These are phyloP conservation scores for Solanum ossicruentum DNA, from an alignment of 257 asterid species.

Conservation along the genomic window DNA sequence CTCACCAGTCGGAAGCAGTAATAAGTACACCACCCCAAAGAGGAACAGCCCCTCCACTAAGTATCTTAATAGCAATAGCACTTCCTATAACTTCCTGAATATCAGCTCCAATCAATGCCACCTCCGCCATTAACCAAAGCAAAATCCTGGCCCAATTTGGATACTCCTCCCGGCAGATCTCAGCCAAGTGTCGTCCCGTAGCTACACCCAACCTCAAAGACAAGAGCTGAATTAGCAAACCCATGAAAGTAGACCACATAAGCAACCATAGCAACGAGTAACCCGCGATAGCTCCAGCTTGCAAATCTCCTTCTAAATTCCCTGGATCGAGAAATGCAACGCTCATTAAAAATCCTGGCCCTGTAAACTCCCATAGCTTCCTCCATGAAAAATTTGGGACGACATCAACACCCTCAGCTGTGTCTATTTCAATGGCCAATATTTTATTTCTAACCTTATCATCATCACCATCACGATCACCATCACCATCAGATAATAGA, in stretches of 20 bases:
- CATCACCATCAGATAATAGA: background rate
- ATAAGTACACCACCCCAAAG: constrained; percentile 76
- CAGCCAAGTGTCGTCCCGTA: constrained; percentile 65
- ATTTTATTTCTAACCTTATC: background rate
- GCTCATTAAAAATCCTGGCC: constrained; percentile 74
- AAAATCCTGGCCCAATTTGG: constrained; percentile 48
- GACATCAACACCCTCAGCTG: constrained; percentile 10
- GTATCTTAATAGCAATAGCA: constrained; percentile 57
- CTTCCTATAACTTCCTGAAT: constrained; percentile 81
- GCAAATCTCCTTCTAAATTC: constrained; percentile 63
- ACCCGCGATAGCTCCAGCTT: constrained; percentile 65
- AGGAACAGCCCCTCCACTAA: constrained; percentile 43
- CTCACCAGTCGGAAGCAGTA: constrained; percentile 66
- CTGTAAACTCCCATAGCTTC: constrained; percentile 65
- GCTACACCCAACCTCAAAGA: constrained; percentile 58
- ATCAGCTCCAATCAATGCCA: constrained; percentile 60
- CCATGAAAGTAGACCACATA: constrained; percentile 63
- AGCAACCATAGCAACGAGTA: constrained; percentile 53
- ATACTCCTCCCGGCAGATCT: constrained; percentile 59
- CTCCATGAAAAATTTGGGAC: constrained; percentile 61
- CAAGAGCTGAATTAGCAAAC: constrained; percentile 48
- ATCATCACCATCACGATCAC: background rate
- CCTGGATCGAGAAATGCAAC: constrained; percentile 77
- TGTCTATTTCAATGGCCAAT: constrained; percentile 31
- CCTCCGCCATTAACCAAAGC: constrained; percentile 72